Conservation (phyloP, 2,329 filamentous ascomycete species). For the Cucurbitaria berberidis region DNA sequence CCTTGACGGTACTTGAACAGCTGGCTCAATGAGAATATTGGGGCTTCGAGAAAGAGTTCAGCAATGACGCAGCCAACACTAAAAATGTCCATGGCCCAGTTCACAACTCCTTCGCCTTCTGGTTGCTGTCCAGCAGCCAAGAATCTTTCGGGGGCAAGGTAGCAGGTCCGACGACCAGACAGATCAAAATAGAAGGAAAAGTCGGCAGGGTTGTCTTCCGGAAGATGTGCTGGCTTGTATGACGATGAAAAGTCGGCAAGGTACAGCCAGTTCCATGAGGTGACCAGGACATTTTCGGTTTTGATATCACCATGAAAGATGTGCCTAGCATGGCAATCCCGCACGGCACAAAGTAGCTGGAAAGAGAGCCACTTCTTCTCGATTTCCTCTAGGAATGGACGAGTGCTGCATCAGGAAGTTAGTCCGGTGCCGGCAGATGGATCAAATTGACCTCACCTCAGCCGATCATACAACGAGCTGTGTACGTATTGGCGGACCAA, state of each 20-base stretch:
- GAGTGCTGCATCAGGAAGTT: constrained; percentile 67
- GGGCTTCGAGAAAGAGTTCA: constrained; percentile 91
- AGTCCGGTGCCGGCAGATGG: constrained; percentile 16
- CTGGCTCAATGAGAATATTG: constrained; percentile 97
- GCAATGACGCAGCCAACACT: constrained; percentile 96
- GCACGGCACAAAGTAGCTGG: constrained; percentile 87
- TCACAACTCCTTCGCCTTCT: constrained; percentile 67
- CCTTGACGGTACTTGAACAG: constrained; percentile 92
- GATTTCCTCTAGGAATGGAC: constrained; percentile 94
- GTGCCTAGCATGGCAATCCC: constrained; percentile 87
- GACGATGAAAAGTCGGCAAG: constrained; percentile 95
- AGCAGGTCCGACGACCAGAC: constrained; percentile 88
- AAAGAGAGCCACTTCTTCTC: constrained; percentile 99
- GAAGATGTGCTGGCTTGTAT: constrained; percentile 92
- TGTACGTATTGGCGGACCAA: constrained; percentile 94
- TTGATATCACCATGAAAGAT: constrained; percentile 99
- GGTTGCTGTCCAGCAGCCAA: constrained; percentile 71
- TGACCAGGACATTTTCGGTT: constrained; percentile 94
- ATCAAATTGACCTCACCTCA: constrained; percentile 58
- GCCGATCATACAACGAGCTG: constrained; percentile 94
- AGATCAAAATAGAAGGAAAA: constrained; percentile 99
- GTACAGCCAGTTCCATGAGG: constrained; percentile 99
- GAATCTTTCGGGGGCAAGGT: constrained; percentile 93
- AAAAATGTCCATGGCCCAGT: constrained; percentile 99
- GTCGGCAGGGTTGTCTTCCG: constrained; percentile 94